Evolutionary conservation across 2,329 filamentous ascomycete genomes (phyloP).

Genomic region (Pseudogymnoascus verrucosus): DNA sequence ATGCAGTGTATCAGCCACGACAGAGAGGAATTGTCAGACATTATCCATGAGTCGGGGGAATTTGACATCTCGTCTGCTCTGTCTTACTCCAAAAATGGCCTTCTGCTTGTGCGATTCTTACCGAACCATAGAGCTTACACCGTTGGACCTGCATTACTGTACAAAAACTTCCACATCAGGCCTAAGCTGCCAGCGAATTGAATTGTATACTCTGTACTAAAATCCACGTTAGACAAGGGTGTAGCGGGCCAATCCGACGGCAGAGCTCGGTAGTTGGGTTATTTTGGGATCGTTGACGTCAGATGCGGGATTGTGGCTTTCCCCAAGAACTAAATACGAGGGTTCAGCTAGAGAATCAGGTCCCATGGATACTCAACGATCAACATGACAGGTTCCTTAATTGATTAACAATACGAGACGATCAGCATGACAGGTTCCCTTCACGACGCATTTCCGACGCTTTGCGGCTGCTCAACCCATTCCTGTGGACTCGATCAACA

Average conservation of each 20-base stretch:
- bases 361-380: neutral
- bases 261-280: neutral
- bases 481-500: neutral
- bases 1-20: neutral
- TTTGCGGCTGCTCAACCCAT: neutral
- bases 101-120: neutral
- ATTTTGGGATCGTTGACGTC: constrained; percentile 1
- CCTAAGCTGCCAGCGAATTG: neutral
- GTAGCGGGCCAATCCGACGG: neutral
- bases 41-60: neutral
- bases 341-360: neutral
- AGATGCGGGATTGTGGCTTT: neutral
- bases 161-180: neutral
- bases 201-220: neutral
- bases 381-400: neutral
- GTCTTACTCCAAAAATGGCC: neutral
- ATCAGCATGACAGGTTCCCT: neutral
- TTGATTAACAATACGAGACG: neutral
- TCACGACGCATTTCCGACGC: neutral
- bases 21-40: neutral
- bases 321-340: constrained; percentile 1
- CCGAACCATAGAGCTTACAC: neutral
- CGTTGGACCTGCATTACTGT: neutral
- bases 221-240: neutral
- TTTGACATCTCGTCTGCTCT: neutral